A percentile compares a stretch with the other conserved stretches of the same genome.
phyloP scores from a whole-genome alignment of 164 flowering plant species.

The Magnolia sinica region DNA sequence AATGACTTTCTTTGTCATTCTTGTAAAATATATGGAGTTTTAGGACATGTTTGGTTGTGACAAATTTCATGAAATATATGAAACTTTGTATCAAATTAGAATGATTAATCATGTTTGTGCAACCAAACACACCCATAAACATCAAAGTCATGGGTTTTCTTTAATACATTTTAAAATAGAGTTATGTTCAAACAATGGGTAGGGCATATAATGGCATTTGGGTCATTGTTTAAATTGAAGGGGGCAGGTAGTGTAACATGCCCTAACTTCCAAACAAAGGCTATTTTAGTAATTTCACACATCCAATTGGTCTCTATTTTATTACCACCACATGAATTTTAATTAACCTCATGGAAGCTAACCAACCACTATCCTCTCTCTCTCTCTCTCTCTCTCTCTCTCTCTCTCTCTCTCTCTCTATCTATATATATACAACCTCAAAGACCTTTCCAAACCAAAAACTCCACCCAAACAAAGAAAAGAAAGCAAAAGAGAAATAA shows the following conservation, averaged over 20 bases:
- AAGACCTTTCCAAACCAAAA: neutral
- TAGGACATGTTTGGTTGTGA: no score
- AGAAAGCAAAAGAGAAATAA: neutral
- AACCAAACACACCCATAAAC: no score
- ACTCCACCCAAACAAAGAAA: neutral
- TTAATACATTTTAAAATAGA: no score
- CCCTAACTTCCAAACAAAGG: neutral
- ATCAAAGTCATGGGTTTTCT: no score
- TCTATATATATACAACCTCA: constrained; percentile 1
- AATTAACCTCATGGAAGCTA: constrained; percentile 10
- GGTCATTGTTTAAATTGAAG: neutral
- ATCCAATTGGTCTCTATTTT: constrained; percentile 6
- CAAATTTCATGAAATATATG: no score
- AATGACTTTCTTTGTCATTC: no score
- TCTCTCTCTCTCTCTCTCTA: neutral
- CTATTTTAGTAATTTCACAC: constrained; percentile 1
- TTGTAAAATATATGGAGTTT: no score
- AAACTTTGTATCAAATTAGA: no score
- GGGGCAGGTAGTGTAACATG: neutral
- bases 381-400: neutral
- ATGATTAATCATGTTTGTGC: no score
- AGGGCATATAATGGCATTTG: neutral
- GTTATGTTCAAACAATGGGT: no score
- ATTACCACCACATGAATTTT: constrained; percentile 15
- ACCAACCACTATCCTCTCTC: constrained; percentile 4